Evolutionary conservation across 306 rosid species (phyloP).

Genomic region (Vachellia collinsii): DNA sequence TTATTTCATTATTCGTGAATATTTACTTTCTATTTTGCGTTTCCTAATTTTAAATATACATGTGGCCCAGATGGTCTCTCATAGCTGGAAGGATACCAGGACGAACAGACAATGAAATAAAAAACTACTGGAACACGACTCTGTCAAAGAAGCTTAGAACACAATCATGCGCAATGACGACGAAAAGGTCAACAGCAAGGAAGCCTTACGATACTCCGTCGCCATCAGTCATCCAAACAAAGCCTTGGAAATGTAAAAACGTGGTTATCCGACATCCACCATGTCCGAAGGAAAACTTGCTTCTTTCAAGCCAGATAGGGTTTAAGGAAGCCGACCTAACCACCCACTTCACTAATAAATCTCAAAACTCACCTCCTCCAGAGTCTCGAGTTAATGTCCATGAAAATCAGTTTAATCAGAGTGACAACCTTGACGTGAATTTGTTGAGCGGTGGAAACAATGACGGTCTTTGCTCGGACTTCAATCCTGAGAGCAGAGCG

Average conservation of each 20-base stretch:
- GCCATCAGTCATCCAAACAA: background rate
- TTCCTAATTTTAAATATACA: background rate
- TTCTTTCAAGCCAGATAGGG: background rate
- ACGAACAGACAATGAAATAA: slow-evolving; percentile 25
- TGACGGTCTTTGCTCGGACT: background rate
- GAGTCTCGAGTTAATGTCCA: background rate
- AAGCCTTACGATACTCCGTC: background rate
- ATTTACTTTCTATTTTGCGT: background rate
- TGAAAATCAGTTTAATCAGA: background rate
- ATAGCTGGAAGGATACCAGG: slow-evolving; percentile 29
- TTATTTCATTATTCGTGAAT: background rate
- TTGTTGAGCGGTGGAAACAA: background rate
- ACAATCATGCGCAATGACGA: background rate
- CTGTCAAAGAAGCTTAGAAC: slow-evolving; percentile 12
- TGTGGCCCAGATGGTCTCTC: slow-evolving; percentile 4
- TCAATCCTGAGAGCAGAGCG: background rate
- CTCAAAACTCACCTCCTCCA: background rate
- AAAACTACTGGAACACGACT: slow-evolving; percentile 24
- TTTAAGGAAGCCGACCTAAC: background rate
- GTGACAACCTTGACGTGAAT: background rate
- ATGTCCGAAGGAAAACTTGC: background rate
- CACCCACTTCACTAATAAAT: background rate
- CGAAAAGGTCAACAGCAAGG: background rate
- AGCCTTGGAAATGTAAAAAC: background rate
- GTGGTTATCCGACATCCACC: slow-evolving; percentile 2